Evolutionary conservation across 768 basidiomycete species (phyloP), one percentile per base, ranked within the genome.

Genomic region (Xerocomellus intermedius): DNA sequence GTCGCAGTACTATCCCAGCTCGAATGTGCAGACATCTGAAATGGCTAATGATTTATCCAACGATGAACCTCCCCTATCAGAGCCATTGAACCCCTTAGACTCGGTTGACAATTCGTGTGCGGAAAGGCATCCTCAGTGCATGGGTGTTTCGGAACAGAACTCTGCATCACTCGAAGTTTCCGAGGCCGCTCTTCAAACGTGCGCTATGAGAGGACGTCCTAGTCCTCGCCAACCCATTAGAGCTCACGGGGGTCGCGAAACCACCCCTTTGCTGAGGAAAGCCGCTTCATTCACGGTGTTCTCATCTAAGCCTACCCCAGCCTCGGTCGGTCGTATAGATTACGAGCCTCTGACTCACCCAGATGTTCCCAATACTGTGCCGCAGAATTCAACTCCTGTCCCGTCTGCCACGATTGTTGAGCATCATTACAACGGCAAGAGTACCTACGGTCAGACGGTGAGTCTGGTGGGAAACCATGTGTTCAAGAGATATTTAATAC

Each of bases 361-460:
- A 22, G 50, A 35, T 14, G 41, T 42, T 42, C 9, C 42, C 19
- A 24, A 26, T 39, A 19, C 13, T 8, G 35, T 51, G 3, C 45
- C 47, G 8, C 67, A 54, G 42, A 48, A 36, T 22, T 36, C 53
- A 32, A 8, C 37, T 2, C 53, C 48, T 45, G 33, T 38, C 22
- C 33, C 56, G 2, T 45, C 65, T 35, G 9, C 48, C 4, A 32
- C 52, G 6, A 45, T 24, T 24, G 42, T 42, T 24, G 49, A 55
- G 19, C 4, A 75, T 52, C 57, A 70, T 43, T 75, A 75, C 53
- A 72, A 69, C 5, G 87, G 87, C 7, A 77, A 81, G 64, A 89
- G 87, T 55, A 87, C 87, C 8, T 88, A 84, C 61, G 85, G 86
- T 22, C 87, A 89, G 67, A 87, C 86, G 44, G 87, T 87, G 59